Evolutionary conservation across 306 rosid genomes (phyloP), one percentile per base, ranked within the genome.

Genomic region (Casuarina equisetifolia): DNA sequence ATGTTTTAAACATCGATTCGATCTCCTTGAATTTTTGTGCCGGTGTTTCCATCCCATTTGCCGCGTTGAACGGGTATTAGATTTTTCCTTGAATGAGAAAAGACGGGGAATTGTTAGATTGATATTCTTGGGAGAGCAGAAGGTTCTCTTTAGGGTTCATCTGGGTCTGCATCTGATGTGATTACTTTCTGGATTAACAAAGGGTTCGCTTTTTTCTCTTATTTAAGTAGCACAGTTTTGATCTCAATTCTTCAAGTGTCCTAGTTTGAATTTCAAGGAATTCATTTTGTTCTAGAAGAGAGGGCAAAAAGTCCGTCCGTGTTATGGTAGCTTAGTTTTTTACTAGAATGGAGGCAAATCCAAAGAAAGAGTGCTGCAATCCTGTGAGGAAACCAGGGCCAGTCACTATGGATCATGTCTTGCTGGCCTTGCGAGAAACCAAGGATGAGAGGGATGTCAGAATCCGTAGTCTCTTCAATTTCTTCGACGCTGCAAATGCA

Each of bases 321-420:
- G 9, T 25, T 25, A 58, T 58, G 12, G 36, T 25, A 6, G 64
- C 64, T 25, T 58, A n/a, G 64, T 36, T 78, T 57, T 36, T 51
- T 50, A 58, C 74, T 17, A 64, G 63, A 63, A 87, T 82, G 91
- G 91, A 82, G 62, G 64, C 76, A 38, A 76, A 74, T 25, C 20
- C 61, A 74, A 83, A 74, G 78, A 80, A 83, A 74, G 66, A 76
- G 70, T 76, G 91, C 53, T 78, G 91, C 85, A 89, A 85, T 72
- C 89, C 89, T 17, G 91, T 87, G 44, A 90, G 81, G 85, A 86
- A 92, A 51, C 35, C 88, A 43, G 88, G 91, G 25, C 90, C 97
- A 3, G 89, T 88, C 74, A 88, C 96, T 25, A 86, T 92, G 92
- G 98, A 94, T 78, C 98, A 94, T 77, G 98, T 94, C 57, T 80